Base-by-base conservation (phyloP, 2,329 filamentous ascomycete species). In the Colletotrichum navitas region DNA sequence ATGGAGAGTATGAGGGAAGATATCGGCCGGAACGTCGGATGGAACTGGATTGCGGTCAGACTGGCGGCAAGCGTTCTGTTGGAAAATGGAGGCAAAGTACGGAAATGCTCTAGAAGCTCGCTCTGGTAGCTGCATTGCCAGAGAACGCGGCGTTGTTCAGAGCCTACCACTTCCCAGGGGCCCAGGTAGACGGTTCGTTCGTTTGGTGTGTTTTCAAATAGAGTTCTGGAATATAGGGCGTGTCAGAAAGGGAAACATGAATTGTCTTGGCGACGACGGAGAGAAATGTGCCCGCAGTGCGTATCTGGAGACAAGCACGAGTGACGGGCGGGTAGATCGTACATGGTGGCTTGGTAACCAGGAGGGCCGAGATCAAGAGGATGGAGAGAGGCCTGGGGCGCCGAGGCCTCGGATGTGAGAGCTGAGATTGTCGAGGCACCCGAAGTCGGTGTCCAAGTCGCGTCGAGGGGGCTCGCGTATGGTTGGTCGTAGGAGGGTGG, bases 281-380 rank as follows among this genome's bases (percentile, higher is more conserved):
- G 58, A 72, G 45, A 43, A 51, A 52, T 41, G 29, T 32, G 51
- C 24, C 56, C 39, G 41, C 54, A 16, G 64, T 66, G 34, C 73
- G 76, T 74, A 76, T 74, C 74, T 66, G 75, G 58, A 66, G 56
- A 73, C 47, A 73, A 74, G 72, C 60, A 74, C 71, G 45, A 62
- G 71, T 43, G 24, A 55, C 51, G 56, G 47, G 43, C 24, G 65
- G 59, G 61, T 51, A 67, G 55, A 68, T 66, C 76, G 70, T 83
- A 87, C 85, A 87, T 87, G 76, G 85, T 87, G 76, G 86, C 86
- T 80, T 86, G 83, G 74, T 85, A 88, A 63, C 85, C 86, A 43
- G 86, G 86, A 63, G 86, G 86, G 5, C 86, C 85, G 56, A 88
- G 81, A 75, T 88, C 86, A 52, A 87, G 81, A 45, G 85, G 83